Conservation (phyloP, 2,329 filamentous ascomycete genomes). For the Fusarium pseudoanthophilum region DNA sequence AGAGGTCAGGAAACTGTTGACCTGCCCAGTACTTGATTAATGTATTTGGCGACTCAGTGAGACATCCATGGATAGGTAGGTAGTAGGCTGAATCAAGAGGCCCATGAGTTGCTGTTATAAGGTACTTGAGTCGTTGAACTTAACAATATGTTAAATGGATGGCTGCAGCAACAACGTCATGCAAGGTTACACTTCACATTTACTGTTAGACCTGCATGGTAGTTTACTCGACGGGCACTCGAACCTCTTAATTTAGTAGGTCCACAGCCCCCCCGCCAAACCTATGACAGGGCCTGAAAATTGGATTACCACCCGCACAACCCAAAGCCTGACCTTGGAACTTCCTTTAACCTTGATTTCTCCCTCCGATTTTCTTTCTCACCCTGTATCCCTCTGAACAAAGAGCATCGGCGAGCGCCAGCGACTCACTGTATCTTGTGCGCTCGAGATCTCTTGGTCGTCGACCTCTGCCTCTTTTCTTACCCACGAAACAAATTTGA, state of each 20-base stretch:
- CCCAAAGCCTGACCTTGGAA: constrained; percentile 27
- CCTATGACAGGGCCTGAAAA: constrained; percentile 33
- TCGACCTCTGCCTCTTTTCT: constrained; percentile 12
- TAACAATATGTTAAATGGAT: neutral
- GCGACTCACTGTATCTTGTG: constrained; percentile 36
- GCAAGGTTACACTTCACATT: constrained; percentile 1
- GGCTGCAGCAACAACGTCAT: constrained; percentile 18
- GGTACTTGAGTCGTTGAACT: neutral
- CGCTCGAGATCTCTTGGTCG: constrained; percentile 28
- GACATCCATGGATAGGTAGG: neutral
- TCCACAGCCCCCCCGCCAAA: constrained; percentile 45
- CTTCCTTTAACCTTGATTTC: constrained; percentile 28
- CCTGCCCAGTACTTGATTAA: too few species aligned
- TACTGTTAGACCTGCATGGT: neutral
- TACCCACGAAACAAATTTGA: constrained; percentile 27
- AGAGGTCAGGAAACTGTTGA: neutral
- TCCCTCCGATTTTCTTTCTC: constrained; percentile 14
- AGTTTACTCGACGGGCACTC: neutral
- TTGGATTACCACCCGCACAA: constrained; percentile 38
- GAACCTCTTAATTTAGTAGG: constrained; percentile 10
- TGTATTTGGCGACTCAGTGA: neutral
- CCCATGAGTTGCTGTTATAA: neutral
- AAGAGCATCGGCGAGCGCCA: constrained; percentile 39
- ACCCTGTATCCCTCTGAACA: constrained; percentile 23
- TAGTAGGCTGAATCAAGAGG: neutral